Conservation (phyloP, 2,329 filamentous ascomycete species). For the Aaosphaeria pasadenensis region DNA sequence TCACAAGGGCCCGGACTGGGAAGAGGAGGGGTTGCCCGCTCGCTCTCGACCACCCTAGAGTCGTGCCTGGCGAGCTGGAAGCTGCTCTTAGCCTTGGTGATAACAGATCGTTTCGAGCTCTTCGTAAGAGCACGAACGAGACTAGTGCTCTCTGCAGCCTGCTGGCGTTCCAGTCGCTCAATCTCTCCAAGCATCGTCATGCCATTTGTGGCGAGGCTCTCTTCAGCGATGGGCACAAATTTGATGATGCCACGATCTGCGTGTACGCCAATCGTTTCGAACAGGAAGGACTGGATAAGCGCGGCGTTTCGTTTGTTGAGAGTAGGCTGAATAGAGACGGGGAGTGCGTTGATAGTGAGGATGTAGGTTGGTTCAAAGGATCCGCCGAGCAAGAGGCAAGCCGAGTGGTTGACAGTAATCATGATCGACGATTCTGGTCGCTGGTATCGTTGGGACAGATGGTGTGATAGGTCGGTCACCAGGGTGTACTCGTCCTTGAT, state of each 20-base stretch:
- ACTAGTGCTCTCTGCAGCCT: slow-evolving; percentile 40
- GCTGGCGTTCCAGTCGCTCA: slow-evolving; percentile 53
- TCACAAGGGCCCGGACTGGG: slow-evolving; percentile 34
- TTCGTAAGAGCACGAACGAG: slow-evolving; percentile 42
- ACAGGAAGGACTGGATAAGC: slow-evolving; percentile 73
- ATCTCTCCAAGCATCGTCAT: slow-evolving; percentile 68
- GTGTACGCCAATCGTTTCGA: slow-evolving; percentile 65
- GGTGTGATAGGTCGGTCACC: slow-evolving; percentile 69
- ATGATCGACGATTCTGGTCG: slow-evolving; percentile 71
- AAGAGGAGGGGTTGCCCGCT: slow-evolving; percentile 26
- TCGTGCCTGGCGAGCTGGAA: slow-evolving; percentile 31
- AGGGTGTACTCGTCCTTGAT: slow-evolving; percentile 73
- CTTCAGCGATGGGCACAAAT: slow-evolving; percentile 68
- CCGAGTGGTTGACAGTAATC: slow-evolving; percentile 72
- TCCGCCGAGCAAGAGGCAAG: slow-evolving; percentile 71
- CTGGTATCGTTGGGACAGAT: slow-evolving; percentile 72
- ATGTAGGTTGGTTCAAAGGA: slow-evolving; percentile 78
- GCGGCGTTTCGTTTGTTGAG: slow-evolving; percentile 79
- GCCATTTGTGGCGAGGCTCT: slow-evolving; percentile 68
- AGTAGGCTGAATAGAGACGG: slow-evolving; percentile 65
- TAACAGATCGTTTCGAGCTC: slow-evolving; percentile 29
- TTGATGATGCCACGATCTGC: slow-evolving; percentile 68
- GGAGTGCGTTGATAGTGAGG: slow-evolving; percentile 69
- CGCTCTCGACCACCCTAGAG: slow-evolving; percentile 25
- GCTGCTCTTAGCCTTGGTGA: slow-evolving; percentile 36